A percentile compares a stretch with the other conserved stretches of the same genome.
These are phyloP conservation scores for Trichoderma parareesei DNA, from an alignment of 495 filamentous ascomycete species.

Conservation along the genomic window DNA sequence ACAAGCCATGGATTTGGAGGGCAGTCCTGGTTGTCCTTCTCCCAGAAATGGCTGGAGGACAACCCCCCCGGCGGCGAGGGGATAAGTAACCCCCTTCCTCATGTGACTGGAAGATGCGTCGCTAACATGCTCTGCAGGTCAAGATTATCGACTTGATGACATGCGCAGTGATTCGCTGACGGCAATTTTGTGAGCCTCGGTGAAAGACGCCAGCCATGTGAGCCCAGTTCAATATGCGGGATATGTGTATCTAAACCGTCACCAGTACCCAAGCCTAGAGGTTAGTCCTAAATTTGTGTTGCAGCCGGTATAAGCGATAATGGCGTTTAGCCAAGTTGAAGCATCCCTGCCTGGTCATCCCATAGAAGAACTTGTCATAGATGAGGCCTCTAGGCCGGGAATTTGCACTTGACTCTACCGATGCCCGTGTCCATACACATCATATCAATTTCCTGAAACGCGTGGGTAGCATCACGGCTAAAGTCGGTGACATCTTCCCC, in stretches of 20 bases:
- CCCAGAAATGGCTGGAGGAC: conserved; percentile 37
- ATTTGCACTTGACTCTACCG: too few species aligned
- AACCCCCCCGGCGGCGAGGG: conserved; percentile 49
- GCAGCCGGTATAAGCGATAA: too few species aligned
- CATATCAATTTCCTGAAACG: background rate
- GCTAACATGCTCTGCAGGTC: conserved; percentile 18
- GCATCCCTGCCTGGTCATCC: too few species aligned
- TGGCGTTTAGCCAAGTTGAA: too few species aligned
- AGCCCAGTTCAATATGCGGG: too few species aligned
- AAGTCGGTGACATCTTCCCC: background rate
- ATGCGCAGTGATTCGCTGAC: background rate
- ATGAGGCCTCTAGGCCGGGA: too few species aligned
- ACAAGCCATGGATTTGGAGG: conserved; percentile 29
- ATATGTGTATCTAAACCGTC: too few species aligned
- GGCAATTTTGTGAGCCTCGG: background rate
- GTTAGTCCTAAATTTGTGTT: too few species aligned
- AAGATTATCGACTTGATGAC: background rate
- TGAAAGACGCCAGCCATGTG: background rate
- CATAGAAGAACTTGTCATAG: too few species aligned
- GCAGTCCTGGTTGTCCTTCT: conserved; percentile 37
- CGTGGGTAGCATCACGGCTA: background rate
- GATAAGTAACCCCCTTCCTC: conserved; percentile 50
- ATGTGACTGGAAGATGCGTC: background rate
- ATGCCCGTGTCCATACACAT: too few species aligned
- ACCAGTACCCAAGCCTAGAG: too few species aligned